A percentile compares a stretch with the other conserved stretches of the same genome.
Evolutionary conservation across 2,329 filamentous ascomycete species (phyloP).

Genomic region (Microcyclospora tardicrescens): DNA sequence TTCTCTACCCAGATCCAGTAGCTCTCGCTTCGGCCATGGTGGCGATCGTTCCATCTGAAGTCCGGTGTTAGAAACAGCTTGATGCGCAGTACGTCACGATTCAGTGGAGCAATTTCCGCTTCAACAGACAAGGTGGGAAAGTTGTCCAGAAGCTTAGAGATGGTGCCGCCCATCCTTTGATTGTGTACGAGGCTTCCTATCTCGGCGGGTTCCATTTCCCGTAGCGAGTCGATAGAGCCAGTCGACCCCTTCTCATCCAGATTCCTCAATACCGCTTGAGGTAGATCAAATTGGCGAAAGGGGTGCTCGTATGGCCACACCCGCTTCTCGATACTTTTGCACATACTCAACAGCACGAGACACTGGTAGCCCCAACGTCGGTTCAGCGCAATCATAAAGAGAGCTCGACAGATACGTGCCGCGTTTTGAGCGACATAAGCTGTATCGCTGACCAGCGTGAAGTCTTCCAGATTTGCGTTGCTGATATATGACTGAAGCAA

Average conservation of each 20-base stretch:
- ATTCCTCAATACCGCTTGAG: conserved; percentile 68
- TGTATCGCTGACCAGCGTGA: conserved; percentile 80
- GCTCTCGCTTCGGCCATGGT: conserved; percentile 87
- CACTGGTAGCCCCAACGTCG: conserved; percentile 93
- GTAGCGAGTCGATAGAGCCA: conserved; percentile 65
- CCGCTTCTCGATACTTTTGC: conserved; percentile 93
- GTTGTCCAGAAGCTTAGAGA: conserved; percentile 69
- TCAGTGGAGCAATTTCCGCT: conserved; percentile 87
- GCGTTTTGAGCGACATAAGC: conserved; percentile 95
- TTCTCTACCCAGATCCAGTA: conserved; percentile 99
- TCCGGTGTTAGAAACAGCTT: conserved; percentile 76
- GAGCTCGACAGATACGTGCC: conserved; percentile 78
- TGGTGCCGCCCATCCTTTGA: conserved; percentile 67
- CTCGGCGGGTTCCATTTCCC: conserved; percentile 86
- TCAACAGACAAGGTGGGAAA: conserved; percentile 89
- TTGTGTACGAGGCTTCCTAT: conserved; percentile 90
- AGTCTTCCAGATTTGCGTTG: conserved; percentile 75
- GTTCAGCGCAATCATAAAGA: conserved; percentile 97
- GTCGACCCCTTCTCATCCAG: conserved; percentile 67
- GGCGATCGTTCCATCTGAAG: conserved; percentile 85
- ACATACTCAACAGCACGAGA: conserved; percentile 74
- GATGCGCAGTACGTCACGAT: conserved; percentile 87
- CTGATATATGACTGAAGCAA: conserved; percentile 90
- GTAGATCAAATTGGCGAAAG: conserved; percentile 85
- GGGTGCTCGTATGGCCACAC: conserved; percentile 94